These are phyloP conservation scores for Aspergillus sp. DNA, from an alignment of 2,329 filamentous ascomycete species.

Conservation along the genomic window DNA sequence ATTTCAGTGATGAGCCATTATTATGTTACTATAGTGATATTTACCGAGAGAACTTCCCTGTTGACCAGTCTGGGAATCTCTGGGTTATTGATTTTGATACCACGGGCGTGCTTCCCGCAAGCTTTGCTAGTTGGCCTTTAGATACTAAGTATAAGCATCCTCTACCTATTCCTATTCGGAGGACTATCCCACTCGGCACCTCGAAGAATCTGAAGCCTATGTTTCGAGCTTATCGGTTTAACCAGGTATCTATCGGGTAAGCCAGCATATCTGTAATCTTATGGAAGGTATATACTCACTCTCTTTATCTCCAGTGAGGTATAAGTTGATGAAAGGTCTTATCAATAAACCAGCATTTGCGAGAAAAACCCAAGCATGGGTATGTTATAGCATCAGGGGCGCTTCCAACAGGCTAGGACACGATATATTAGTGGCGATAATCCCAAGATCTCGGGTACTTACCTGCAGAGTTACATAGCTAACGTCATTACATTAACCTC, in stretches of 20 bases:
- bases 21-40: not conserved
- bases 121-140: slow-evolving; percentile 1
- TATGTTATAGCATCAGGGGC: no score
- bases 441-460: no score
- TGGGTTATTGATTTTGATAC: not conserved
- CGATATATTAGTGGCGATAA: no score
- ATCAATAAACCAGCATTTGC: no score
- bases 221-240: slow-evolving; percentile 1
- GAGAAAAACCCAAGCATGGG: no score
- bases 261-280: not conserved
- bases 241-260: slow-evolving; percentile 3
- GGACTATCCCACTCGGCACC: slow-evolving; percentile 4
- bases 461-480: no score
- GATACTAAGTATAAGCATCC: slow-evolving; percentile 1
- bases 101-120: slow-evolving; percentile 1
- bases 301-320: not conserved
- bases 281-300: not conserved
- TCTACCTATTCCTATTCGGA: not conserved
- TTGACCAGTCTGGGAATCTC: not conserved
- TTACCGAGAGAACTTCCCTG: slow-evolving; percentile 1
- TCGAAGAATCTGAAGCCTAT: slow-evolving; percentile 2
- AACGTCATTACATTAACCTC: no score
- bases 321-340: not conserved
- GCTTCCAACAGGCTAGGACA: no score
- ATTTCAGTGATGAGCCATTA: not conserved